A percentile compares a stretch with the other conserved stretches of the same genome.
These are phyloP conservation scores for Collybia sordida DNA, from an alignment of 768 basidiomycete species.

Conservation along the genomic window DNA sequence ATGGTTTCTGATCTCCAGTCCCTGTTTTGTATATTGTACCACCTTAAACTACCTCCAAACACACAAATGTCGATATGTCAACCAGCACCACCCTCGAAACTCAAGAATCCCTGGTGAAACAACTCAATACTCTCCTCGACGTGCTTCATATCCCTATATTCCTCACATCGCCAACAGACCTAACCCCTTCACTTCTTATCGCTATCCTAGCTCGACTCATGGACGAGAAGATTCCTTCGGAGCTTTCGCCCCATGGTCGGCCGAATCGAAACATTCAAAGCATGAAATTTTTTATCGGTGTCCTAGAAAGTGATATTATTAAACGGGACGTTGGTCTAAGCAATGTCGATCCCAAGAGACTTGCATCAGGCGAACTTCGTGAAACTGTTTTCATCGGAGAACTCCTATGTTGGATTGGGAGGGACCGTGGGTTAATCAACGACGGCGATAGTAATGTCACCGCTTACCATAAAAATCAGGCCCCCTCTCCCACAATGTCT, in stretches of 20 bases:
- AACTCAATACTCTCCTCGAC: conserved; percentile 14
- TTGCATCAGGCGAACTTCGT: conserved; percentile 64
- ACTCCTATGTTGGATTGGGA: conserved; percentile 70
- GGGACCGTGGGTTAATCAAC: conserved; percentile 33
- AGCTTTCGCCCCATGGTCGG: conserved; percentile 2
- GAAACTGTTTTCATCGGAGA: conserved; percentile 68
- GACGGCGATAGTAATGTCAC: conserved; percentile 8
- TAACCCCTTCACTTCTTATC: conserved; percentile 72
- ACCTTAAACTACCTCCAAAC: neutral
- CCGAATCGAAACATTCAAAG: conserved; percentile 48
- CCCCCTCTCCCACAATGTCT: conserved; percentile 30
- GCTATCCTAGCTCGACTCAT: conserved; percentile 68
- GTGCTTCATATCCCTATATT: conserved; percentile 16
- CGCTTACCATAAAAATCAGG: neutral
- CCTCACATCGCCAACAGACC: conserved; percentile 53
- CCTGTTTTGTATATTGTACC: neutral
- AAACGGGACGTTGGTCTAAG: conserved; percentile 61
- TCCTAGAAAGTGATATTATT: conserved; percentile 67
- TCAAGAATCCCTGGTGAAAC: conserved; percentile 8
- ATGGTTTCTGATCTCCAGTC: too few relatives aligned
- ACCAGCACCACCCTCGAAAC: neutral
- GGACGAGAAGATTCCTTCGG: conserved; percentile 44
- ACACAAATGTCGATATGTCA: conserved; percentile 18
- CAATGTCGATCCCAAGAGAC: conserved; percentile 59
- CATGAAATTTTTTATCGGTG: conserved; percentile 75